Evolutionary conservation across 2,329 filamentous ascomycete genomes (phyloP).

Genomic region (Fusarium succisae): DNA sequence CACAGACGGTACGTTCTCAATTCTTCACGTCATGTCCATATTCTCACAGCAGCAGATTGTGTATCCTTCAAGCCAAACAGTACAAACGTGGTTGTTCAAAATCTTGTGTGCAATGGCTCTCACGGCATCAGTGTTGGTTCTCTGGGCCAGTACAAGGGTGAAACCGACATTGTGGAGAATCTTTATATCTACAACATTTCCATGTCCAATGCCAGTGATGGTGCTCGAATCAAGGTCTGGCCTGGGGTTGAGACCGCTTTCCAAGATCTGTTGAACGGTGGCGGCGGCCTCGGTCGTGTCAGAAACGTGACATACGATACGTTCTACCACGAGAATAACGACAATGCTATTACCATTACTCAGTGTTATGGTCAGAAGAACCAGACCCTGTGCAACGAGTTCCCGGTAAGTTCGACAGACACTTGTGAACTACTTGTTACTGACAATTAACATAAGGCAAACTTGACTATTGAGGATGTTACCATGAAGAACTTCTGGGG

Average conservation of each 20-base stretch:
- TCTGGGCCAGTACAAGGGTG: slow-evolving; percentile 71
- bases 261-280: slow-evolving; percentile 65
- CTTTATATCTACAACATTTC: slow-evolving; percentile 70
- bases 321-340: slow-evolving; percentile 69
- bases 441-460: slow-evolving; percentile 27
- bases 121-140: slow-evolving; percentile 80
- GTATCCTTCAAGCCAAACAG: slow-evolving; percentile 80
- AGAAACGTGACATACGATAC: slow-evolving; percentile 73
- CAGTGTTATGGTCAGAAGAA: slow-evolving; percentile 44
- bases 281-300: slow-evolving; percentile 63
- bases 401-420: slow-evolving; percentile 9
- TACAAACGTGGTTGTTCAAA: slow-evolving; percentile 74
- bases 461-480: slow-evolving; percentile 39
- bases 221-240: slow-evolving; percentile 80
- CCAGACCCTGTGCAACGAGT: slow-evolving; percentile 40
- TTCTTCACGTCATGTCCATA: accelerated
- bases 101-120: slow-evolving; percentile 73
- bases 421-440: accelerated
- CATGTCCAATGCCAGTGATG: slow-evolving; percentile 69
- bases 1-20: slow-evolving; percentile 28
- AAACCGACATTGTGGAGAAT: slow-evolving; percentile 74
- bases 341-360: slow-evolving; percentile 50
- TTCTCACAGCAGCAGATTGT: slow-evolving; percentile 58
- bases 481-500: slow-evolving; percentile 46
- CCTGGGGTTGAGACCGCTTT: slow-evolving; percentile 56